Percentiles rank a stretch among this genome's conserved stretches.
phyloP scores from a whole-genome alignment of 129 eudicot genomes.

The Saussurea involucrata region DNA sequence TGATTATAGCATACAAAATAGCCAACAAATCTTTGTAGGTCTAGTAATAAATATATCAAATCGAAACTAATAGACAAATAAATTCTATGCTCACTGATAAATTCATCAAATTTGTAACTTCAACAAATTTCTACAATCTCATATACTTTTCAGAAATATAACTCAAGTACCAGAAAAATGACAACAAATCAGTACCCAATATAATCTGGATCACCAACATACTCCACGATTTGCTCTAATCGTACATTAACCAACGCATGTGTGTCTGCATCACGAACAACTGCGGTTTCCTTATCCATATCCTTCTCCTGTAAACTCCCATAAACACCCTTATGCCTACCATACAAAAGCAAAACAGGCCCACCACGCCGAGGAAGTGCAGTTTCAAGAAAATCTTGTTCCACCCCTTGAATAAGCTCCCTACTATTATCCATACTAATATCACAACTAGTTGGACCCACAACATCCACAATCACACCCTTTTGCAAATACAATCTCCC shows the following conservation, averaged over 20 bases:
- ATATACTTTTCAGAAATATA: background rate
- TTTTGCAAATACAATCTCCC: constrained; percentile 74
- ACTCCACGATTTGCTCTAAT: constrained; percentile 90
- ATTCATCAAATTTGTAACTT: background rate
- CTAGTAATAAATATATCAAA: background rate
- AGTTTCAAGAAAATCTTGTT: constrained; percentile 71
- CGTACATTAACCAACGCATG: constrained; percentile 56
- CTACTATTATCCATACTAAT: constrained; percentile 65
- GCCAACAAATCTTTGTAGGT: background rate
- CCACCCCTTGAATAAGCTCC: constrained; percentile 81
- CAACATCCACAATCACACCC: constrained; percentile 87
- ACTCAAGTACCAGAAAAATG: constrained; percentile 20
- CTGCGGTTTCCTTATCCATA: constrained; percentile 67
- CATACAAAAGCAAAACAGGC: constrained; percentile 68
- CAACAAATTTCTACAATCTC: constrained; percentile 8
- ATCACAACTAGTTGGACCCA: constrained; percentile 81
- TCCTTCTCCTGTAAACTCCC: constrained; percentile 71
- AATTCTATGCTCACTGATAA: background rate
- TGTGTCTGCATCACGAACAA: constrained; percentile 83
- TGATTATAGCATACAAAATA: background rate
- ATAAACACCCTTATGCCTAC: constrained; percentile 80
- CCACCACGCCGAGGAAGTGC: constrained; percentile 85
- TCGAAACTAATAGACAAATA: background rate
- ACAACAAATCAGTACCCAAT: constrained; percentile 55
- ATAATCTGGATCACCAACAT: constrained; percentile 76